Percentiles rank a stretch among this genome's conserved stretches.
These are phyloP conservation scores for Primulina tabacum DNA, from an alignment of 257 asterid genomes.

Conservation along the genomic window DNA sequence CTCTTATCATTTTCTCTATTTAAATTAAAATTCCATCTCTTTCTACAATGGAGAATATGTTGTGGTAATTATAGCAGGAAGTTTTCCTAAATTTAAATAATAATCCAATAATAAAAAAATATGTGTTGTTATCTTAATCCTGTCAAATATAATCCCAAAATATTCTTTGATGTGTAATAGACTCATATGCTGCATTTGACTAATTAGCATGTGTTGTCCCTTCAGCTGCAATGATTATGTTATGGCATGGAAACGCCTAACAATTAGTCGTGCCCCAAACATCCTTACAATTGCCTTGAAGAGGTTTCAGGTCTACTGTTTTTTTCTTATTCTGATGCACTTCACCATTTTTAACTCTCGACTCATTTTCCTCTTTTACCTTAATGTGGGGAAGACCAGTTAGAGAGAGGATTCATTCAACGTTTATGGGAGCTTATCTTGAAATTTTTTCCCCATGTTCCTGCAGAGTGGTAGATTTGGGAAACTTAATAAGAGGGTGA, in stretches of 20 bases:
- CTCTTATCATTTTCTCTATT: not conserved
- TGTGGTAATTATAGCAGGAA: not conserved
- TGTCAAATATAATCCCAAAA: not conserved
- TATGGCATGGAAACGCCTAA: conserved; percentile 93
- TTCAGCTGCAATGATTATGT: conserved; percentile 97
- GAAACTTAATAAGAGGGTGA: conserved; percentile 90
- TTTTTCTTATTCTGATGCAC: conserved; percentile 16
- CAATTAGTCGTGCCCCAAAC: conserved; percentile 78
- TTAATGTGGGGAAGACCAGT: conserved; percentile 6
- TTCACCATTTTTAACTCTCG: not conserved
- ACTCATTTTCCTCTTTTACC: not conserved
- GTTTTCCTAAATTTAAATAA: not conserved
- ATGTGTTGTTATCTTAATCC: not conserved
- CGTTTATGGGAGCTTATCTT: conserved; percentile 19
- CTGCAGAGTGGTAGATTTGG: conserved; percentile 97
- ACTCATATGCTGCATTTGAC: conserved; percentile 16
- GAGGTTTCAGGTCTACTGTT: conserved; percentile 80
- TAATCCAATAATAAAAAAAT: not conserved
- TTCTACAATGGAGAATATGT: not conserved
- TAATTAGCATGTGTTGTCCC: conserved; percentile 28
- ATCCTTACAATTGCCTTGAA: conserved; percentile 95
- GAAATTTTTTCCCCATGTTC: conserved; percentile 8
- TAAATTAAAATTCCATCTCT: not conserved
- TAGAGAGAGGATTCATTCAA: not conserved
- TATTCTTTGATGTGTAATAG: not conserved